phyloP scores from a whole-genome alignment of 306 rosid species.

The Rubus idaeus region DNA sequence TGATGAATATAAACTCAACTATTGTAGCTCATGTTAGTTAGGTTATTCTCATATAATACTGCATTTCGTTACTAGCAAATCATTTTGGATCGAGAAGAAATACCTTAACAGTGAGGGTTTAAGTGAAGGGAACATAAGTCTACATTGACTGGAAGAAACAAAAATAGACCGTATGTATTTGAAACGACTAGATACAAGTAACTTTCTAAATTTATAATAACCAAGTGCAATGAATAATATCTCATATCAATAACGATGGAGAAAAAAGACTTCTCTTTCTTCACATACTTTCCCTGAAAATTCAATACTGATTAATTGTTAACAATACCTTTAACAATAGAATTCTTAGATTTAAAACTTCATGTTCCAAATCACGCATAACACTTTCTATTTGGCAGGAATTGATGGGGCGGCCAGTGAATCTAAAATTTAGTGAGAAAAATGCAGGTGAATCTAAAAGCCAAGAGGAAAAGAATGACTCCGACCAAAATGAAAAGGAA shows the following conservation, averaged over 20 bases:
- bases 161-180: neutral
- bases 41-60: neutral
- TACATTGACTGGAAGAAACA: neutral
- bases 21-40: neutral
- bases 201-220: neutral
- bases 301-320: neutral
- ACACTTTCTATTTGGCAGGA: constrained; percentile 45
- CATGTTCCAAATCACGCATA: neutral
- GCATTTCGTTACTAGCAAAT: neutral
- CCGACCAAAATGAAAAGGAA: constrained; percentile 9
- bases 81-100: constrained; percentile 10
- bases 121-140: neutral
- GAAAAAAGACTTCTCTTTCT: neutral
- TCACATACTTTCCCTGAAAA: neutral
- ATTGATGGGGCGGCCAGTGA: constrained; percentile 76
- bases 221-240: neutral
- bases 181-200: neutral
- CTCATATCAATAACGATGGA: neutral
- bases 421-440: constrained; percentile 62
- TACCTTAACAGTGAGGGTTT: constrained; percentile 5
- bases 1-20: constrained; percentile 10
- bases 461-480: constrained; percentile 40
- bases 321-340: neutral
- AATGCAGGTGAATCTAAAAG: constrained; percentile 43
- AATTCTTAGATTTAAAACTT: neutral